A percentile compares a stretch with the other conserved stretches of the same genome.
Evolutionary conservation across 106 monocot genomes (phyloP).

Genomic region (Dioscorea zingiberensis): DNA sequence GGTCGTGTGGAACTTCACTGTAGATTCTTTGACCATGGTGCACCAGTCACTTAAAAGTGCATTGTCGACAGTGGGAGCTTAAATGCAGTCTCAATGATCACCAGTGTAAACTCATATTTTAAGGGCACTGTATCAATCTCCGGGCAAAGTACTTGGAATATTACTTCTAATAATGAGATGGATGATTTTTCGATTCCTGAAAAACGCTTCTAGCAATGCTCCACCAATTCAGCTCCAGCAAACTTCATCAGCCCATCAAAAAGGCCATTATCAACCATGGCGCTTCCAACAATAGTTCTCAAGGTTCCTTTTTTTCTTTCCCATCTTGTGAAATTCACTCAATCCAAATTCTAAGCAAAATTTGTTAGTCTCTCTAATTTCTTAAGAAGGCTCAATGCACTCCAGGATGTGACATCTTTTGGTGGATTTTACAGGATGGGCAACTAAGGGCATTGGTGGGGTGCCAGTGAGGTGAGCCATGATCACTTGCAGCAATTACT

Average conservation of each 20-base stretch:
- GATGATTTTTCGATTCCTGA: slow-evolving; percentile 86
- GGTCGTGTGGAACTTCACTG: slow-evolving; percentile 91
- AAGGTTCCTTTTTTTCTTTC: slow-evolving; percentile 41
- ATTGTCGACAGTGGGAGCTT: slow-evolving; percentile 67
- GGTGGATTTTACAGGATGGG: slow-evolving; percentile 44
- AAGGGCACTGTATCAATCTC: slow-evolving; percentile 58
- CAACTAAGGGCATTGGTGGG: slow-evolving; percentile 59
- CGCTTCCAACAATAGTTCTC: slow-evolving; percentile 78
- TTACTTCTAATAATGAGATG: slow-evolving; percentile 97
- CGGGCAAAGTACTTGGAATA: slow-evolving; percentile 82
- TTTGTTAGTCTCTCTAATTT: not conserved
- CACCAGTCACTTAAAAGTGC: slow-evolving; percentile 84
- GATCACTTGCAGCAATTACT: slow-evolving; percentile 63
- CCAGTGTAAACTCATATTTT: slow-evolving; percentile 78
- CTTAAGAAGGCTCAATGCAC: too few relatives aligned
- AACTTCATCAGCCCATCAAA: slow-evolving; percentile 77
- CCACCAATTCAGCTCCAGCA: slow-evolving; percentile 73
- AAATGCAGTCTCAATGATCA: slow-evolving; percentile 90
- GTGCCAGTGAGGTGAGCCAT: slow-evolving; percentile 79
- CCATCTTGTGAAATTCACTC: not conserved
- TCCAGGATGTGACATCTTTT: too few relatives aligned
- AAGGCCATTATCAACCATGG: slow-evolving; percentile 89
- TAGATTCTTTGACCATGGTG: slow-evolving; percentile 71
- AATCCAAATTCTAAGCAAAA: not conserved
- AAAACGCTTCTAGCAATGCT: slow-evolving; percentile 24